Percentiles rank a stretch among this genome's conserved stretches.
phyloP scores from a whole-genome alignment of 108 stramenopile genomes.

The Skeletonema costatum region DNA sequence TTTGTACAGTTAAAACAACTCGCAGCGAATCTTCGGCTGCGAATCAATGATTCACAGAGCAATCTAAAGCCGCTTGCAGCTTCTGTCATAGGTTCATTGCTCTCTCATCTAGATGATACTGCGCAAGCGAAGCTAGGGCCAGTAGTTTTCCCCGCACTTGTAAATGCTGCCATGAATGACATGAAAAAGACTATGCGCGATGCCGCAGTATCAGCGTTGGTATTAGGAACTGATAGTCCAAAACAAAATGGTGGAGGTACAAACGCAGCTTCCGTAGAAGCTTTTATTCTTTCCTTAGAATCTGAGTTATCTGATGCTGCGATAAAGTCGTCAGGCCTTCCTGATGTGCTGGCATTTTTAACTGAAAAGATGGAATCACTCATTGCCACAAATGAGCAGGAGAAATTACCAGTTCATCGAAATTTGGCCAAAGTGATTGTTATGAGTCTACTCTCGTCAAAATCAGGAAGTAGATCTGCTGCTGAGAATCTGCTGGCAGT shows the following conservation, averaged over 20 bases:
- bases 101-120: slow-evolving; percentile 62
- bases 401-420: slow-evolving; percentile 3
- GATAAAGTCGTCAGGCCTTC: slow-evolving; percentile 66
- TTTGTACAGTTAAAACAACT: slow-evolving; percentile 56
- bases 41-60: slow-evolving; percentile 86
- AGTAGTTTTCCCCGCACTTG: slow-evolving; percentile 61
- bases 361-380: slow-evolving; percentile 7
- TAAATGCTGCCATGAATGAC: slow-evolving; percentile 84
- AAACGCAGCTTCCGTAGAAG: slow-evolving; percentile 61
- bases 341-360: slow-evolving; percentile 71
- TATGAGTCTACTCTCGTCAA: slow-evolving; percentile 70
- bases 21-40: slow-evolving; percentile 59
- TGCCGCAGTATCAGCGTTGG: slow-evolving; percentile 67
- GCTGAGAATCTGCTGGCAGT: slow-evolving; percentile 61
- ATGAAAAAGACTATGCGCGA: slow-evolving; percentile 88
- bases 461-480: slow-evolving; percentile 73
- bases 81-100: slow-evolving; percentile 55
- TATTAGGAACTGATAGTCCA: slow-evolving; percentile 43
- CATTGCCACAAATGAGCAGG: not conserved
- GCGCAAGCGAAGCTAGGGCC: slow-evolving; percentile 76
- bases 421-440: slow-evolving; percentile 66
- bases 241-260: slow-evolving; percentile 56
- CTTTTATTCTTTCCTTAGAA: slow-evolving; percentile 59
- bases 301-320: slow-evolving; percentile 74
- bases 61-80: slow-evolving; percentile 90